Conservation (phyloP, 2,329 filamentous ascomycete species). For the Paraphaeosphaeria sporulosa region DNA sequence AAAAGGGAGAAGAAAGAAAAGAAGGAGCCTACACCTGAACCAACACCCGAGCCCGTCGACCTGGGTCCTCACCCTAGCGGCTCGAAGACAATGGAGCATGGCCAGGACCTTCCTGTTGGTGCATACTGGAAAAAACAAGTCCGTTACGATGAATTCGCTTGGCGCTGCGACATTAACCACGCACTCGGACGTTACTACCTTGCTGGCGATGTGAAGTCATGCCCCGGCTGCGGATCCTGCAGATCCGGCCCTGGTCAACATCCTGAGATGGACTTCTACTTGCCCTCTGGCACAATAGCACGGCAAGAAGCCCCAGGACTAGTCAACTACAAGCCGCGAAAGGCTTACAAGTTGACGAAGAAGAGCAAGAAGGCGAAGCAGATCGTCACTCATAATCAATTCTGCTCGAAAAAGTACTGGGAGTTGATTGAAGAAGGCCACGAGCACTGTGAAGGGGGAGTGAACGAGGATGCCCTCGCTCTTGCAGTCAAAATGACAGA, state of each 20-base stretch:
- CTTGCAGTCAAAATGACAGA: conserved; percentile 28
- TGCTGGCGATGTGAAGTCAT: conserved; percentile 31
- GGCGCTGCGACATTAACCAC: conserved; percentile 39
- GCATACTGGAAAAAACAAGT: conserved; percentile 24
- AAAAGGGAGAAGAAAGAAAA: conserved; percentile 15
- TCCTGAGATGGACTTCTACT: conserved; percentile 36
- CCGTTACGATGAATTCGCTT: conserved; percentile 26
- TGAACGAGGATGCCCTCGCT: conserved; percentile 22
- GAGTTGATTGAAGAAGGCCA: conserved; percentile 21
- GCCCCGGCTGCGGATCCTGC: conserved; percentile 33
- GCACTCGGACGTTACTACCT: conserved; percentile 41
- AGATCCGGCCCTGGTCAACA: conserved; percentile 20
- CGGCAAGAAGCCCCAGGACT: conserved; percentile 27
- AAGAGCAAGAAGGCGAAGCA: conserved; percentile 4
- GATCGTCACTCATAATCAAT: conserved; percentile 30
- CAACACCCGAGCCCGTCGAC: conserved; percentile 22
- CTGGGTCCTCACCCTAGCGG: conserved; percentile 34
- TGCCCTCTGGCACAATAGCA: conserved; percentile 25
- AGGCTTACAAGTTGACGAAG: conserved; percentile 23
- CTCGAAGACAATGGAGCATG: conserved; percentile 36
- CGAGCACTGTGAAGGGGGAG: not conserved
- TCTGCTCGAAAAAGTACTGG: conserved; percentile 30
- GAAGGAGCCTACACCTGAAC: conserved; percentile 19
- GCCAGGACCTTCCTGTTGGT: conserved; percentile 29
- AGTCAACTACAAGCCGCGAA: conserved; percentile 27